These are phyloP conservation scores for Clarireedia sp. DNA, from an alignment of 2,329 filamentous ascomycete genomes.

Conservation along the genomic window DNA sequence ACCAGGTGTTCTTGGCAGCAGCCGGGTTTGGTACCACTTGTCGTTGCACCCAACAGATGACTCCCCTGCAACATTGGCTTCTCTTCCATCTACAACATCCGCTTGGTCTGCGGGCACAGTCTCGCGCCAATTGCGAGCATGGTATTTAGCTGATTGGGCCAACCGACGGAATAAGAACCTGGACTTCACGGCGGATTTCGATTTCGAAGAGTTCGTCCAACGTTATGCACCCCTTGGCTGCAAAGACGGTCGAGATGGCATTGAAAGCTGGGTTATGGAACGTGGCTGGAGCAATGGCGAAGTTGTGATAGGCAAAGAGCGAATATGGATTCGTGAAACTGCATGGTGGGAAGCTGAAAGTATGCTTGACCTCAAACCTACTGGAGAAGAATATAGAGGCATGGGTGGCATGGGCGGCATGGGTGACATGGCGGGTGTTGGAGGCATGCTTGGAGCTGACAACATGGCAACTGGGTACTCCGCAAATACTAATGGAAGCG, in stretches of 20 bases:
- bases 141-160: conserved; percentile 93
- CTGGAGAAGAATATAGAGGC: conserved; percentile 20
- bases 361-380: conserved; percentile 77
- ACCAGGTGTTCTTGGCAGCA: conserved; percentile 64
- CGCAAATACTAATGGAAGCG: conserved; percentile 43
- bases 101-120: conserved; percentile 91
- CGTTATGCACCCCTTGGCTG: conserved; percentile 81
- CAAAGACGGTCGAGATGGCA: conserved; percentile 80
- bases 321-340: conserved; percentile 88
- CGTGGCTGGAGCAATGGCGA: conserved; percentile 98
- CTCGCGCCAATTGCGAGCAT: conserved; percentile 84
- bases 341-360: conserved; percentile 98
- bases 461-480: conserved; percentile 69
- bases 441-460: conserved; percentile 43
- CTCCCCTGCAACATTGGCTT: conserved; percentile 64
- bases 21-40: conserved; percentile 91
- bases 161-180: conserved; percentile 85
- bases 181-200: conserved; percentile 95
- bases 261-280: conserved; percentile 89
- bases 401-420: conserved; percentile 1
- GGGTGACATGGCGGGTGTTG: neutral
- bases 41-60: conserved; percentile 89
- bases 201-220: conserved; percentile 81
- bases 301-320: conserved; percentile 81
- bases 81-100: conserved; percentile 62